Conservation (phyloP, 805 yeast species). For the Yamadazyma akitaensis region DNA sequence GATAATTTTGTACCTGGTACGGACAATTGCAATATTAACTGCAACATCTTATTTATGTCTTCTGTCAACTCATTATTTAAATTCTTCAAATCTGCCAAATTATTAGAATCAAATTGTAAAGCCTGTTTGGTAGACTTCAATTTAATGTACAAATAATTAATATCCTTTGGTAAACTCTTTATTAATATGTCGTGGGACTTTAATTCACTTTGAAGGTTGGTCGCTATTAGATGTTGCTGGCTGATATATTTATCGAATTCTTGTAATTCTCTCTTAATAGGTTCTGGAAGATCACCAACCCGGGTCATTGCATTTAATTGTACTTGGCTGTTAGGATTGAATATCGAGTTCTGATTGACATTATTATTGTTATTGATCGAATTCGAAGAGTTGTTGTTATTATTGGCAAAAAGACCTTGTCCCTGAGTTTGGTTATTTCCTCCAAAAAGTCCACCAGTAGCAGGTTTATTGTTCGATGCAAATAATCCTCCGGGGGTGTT, state of each 20-base stretch:
- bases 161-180: slow-evolving; percentile 70
- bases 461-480: slow-evolving; percentile 7
- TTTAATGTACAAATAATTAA: slow-evolving; percentile 57
- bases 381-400: neutral
- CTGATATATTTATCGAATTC: slow-evolving; percentile 70
- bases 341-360: slow-evolving; percentile 6
- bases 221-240: slow-evolving; percentile 69
- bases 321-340: slow-evolving; percentile 30
- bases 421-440: slow-evolving; percentile 14
- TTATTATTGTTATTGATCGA: slow-evolving; percentile 2
- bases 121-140: slow-evolving; percentile 67
- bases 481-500: slow-evolving; percentile 19
- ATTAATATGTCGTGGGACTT: slow-evolving; percentile 62
- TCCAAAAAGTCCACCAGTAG: slow-evolving; percentile 24
- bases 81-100: slow-evolving; percentile 30
- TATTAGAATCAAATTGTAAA: slow-evolving; percentile 43
- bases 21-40: slow-evolving; percentile 47
- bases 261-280: slow-evolving; percentile 63
- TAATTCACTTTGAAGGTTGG: slow-evolving; percentile 59
- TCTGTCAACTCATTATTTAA: slow-evolving; percentile 41
- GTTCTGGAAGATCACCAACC: slow-evolving; percentile 71
- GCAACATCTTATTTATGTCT: slow-evolving; percentile 53
- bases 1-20: slow-evolving; percentile 57
- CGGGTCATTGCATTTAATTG: slow-evolving; percentile 70
- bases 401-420: slow-evolving; percentile 4